Conservation (phyloP, 2,329 filamentous ascomycete species). For the Stagonosporopsis chrysanthemi region DNA sequence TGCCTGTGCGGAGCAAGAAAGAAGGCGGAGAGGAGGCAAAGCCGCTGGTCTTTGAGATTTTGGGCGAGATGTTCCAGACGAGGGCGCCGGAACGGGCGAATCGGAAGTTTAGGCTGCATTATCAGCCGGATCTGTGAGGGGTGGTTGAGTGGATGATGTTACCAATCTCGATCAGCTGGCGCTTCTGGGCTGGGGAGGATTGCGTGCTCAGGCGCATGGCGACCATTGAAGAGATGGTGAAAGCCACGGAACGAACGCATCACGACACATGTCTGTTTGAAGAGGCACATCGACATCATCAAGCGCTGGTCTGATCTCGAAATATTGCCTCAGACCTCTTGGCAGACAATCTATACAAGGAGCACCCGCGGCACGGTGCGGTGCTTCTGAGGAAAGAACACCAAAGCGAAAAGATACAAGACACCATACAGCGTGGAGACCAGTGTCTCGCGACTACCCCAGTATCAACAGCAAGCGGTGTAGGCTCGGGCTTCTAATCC, state of each 20-base stretch:
- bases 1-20: slow-evolving; percentile 59
- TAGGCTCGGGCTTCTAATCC: slow-evolving; percentile 4
- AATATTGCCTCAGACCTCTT: not conserved
- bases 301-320: not conserved
- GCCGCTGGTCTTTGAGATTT: slow-evolving; percentile 79
- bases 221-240: too few relatives aligned
- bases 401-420: not conserved
- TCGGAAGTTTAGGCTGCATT: slow-evolving; percentile 89
- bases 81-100: slow-evolving; percentile 85
- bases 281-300: too few relatives aligned
- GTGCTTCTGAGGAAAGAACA: not conserved
- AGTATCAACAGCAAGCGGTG: not conserved
- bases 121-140: slow-evolving; percentile 74
- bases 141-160: not conserved
- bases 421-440: not conserved
- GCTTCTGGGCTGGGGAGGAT: not conserved
- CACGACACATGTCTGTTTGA: not conserved
- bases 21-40: slow-evolving; percentile 33
- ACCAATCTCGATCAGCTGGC: not conserved
- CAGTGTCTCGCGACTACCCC: not conserved
- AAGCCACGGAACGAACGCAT: not conserved
- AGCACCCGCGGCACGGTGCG: not conserved
- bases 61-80: slow-evolving; percentile 86
- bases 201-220: too few relatives aligned
- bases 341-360: not conserved